Percentiles rank a stretch among this genome's conserved stretches.
These are phyloP conservation scores for Hypoxylon sp. DNA, from an alignment of 2,329 filamentous ascomycete genomes.

Conservation along the genomic window DNA sequence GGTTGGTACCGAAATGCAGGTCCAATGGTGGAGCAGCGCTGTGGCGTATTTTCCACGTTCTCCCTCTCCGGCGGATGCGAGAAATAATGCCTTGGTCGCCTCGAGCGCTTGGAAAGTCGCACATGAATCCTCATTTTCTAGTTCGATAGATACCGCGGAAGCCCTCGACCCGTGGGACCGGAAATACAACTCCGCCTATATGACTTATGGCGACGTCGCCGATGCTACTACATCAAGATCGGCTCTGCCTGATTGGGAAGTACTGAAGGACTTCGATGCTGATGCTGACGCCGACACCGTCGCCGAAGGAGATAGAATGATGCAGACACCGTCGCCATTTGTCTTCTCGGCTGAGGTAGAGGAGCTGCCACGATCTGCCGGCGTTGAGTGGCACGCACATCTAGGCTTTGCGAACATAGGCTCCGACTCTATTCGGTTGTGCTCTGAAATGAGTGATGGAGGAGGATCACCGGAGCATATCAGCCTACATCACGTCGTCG, in stretches of 20 bases:
- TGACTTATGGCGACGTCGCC: constrained; percentile 56
- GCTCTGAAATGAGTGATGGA: constrained; percentile 8
- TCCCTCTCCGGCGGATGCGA: constrained; percentile 43
- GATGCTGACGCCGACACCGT: constrained; percentile 53
- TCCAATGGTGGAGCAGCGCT: constrained; percentile 81
- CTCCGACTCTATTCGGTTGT: constrained; percentile 46
- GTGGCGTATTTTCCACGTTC: constrained; percentile 78
- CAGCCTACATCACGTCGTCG: constrained; percentile 49
- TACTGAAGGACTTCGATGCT: constrained; percentile 58
- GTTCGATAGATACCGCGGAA: constrained; percentile 64
- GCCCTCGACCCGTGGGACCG: constrained; percentile 78
- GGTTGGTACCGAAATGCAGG: constrained; percentile 79
- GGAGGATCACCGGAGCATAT: constrained; percentile 2
- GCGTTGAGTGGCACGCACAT: constrained; percentile 87
- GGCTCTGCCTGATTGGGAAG: constrained; percentile 66
- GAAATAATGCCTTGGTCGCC: constrained; percentile 59
- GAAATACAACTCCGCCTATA: constrained; percentile 69
- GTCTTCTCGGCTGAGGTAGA: constrained; percentile 83
- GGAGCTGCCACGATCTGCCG: constrained; percentile 79
- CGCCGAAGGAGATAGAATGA: constrained; percentile 42
- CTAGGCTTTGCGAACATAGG: constrained; percentile 66
- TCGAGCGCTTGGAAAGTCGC: constrained; percentile 64
- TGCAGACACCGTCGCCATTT: constrained; percentile 67
- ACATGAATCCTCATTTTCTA: constrained; percentile 55
- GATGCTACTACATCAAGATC: constrained; percentile 50